Evolutionary conservation across 1,284 basidiomycete species (phyloP), one percentile per base, ranked within the genome.

Genomic region (Tilletia horrida): DNA sequence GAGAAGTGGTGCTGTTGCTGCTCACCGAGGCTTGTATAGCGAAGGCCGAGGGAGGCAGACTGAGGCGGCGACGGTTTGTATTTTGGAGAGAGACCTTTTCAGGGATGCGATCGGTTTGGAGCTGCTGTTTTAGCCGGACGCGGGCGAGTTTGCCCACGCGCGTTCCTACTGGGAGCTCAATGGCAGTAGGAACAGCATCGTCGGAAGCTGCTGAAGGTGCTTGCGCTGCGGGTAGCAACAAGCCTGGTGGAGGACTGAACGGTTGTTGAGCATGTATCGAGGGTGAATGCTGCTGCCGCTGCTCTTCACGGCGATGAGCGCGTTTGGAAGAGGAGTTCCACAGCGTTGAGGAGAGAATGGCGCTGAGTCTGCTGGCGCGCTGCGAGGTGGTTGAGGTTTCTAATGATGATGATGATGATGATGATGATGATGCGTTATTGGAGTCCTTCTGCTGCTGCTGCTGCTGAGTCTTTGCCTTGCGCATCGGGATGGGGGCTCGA

Each of bases 401-500:
- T 27, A 7, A 11, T 21, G 25, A 16, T 3, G 55, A 1, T 21
- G 25, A 11, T 35, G 27, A 16, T 8, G 55, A 18, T 48, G 45
- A 18, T 7, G 45, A 48, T 48, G 45, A 18, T 4, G 45, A n/a
- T n/a, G 7, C 8, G 8, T 9, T 27, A 6, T 9, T 27, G 52
- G 9, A 27, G 23, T 55, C 47, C n/a, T 7, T 48, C n/a, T 27
- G 21, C 23, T 13, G 25, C 27, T 8, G 14, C 14, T 16, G 35
- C 14, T 25, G 16, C 4, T 59, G 55, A 25, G 55, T 59, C 29
- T 59, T 59, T 31, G 55, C 55, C 55, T 59, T 59, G 55, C 55
- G 55, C 55, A 59, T 59, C 0, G 55, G 55, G 29, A 59, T 35
- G 55, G 55, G 27, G 6, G 21, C 50, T 2, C 50, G 50, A 31